Conservation (phyloP, 2,329 filamentous ascomycete genomes). For the Leptosphaerulina australis region DNA sequence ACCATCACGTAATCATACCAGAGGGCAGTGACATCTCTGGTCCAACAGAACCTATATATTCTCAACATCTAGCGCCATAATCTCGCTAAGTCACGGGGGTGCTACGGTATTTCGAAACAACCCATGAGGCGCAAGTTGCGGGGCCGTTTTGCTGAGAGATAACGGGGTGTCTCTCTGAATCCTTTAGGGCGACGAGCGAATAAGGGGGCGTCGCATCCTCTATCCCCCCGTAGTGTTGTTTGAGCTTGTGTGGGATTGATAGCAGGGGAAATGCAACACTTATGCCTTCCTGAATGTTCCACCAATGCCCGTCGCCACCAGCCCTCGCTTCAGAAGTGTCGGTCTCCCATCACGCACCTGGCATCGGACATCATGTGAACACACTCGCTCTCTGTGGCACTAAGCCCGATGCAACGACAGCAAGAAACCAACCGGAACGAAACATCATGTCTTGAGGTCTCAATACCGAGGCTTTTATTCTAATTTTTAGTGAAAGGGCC, state of each 20-base stretch:
- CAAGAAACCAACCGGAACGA: constrained; percentile 7
- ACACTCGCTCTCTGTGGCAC: neutral
- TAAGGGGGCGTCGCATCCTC: constrained; percentile 5
- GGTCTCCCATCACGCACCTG: constrained; percentile 1
- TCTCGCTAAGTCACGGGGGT: too few relatives aligned
- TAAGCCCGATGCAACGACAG: neutral
- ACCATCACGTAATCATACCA: too few relatives aligned
- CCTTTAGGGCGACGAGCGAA: constrained; percentile 6
- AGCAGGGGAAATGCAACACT: constrained; percentile 11
- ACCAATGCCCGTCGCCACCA: constrained; percentile 12
- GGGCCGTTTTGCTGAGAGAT: constrained; percentile 15
- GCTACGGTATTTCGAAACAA: too few relatives aligned
- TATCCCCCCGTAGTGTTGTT: constrained; percentile 2
- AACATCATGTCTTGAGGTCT: neutral
- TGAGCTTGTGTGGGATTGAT: constrained; percentile 16
- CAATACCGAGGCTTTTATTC: neutral
- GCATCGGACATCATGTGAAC: constrained; percentile 13
- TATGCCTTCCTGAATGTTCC: constrained; percentile 11
- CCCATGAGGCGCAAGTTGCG: constrained; percentile 12
- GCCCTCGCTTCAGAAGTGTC: constrained; percentile 5
- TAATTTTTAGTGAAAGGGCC: neutral
- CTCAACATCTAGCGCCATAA: too few relatives aligned
- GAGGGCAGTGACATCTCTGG: too few relatives aligned
- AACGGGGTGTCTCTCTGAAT: constrained; percentile 8
- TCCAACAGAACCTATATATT: too few relatives aligned